Percentiles rank a stretch among this genome's conserved stretches.
Evolutionary conservation across 441 rosid species (phyloP).

Genomic region (Geranium incanum): DNA sequence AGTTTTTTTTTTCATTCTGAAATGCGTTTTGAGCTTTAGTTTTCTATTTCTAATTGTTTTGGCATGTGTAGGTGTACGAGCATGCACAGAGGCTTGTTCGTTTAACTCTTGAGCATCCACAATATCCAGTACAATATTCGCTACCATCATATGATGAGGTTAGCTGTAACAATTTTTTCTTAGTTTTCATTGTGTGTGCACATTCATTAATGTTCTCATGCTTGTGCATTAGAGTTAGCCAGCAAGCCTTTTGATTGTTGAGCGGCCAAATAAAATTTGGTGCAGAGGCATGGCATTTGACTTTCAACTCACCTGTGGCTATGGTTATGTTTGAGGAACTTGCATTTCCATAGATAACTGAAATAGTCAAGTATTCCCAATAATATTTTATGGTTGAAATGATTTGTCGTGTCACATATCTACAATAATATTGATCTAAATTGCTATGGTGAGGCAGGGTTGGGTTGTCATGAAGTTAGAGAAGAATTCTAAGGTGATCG

Average conservation of each 20-base stretch:
- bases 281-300: background rate
- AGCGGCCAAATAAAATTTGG: background rate
- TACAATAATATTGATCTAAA: background rate
- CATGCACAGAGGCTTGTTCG: background rate
- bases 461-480: conserved; percentile 57
- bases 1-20: background rate
- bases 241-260: background rate
- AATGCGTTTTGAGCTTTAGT: background rate
- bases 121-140: background rate
- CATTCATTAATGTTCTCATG: background rate
- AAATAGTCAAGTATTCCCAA: background rate
- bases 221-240: background rate
- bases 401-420: background rate
- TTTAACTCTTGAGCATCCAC: conserved; percentile 5
- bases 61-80: background rate
- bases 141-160: conserved; percentile 24
- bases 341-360: background rate
- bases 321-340: background rate
- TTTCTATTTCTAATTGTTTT: background rate
- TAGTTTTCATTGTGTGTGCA: background rate
- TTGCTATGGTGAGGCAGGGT: conserved; percentile 36
- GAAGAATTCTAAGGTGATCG: conserved; percentile 37
- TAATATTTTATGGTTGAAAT: conserved; percentile 10
- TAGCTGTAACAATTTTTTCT: conserved; percentile 19
- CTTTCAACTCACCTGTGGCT: background rate